Percentiles rank a stretch among this genome's conserved stretches.
These are phyloP conservation scores for Diaporthe longicolla DNA, from an alignment of 2,329 filamentous ascomycete genomes.

Conservation along the genomic window DNA sequence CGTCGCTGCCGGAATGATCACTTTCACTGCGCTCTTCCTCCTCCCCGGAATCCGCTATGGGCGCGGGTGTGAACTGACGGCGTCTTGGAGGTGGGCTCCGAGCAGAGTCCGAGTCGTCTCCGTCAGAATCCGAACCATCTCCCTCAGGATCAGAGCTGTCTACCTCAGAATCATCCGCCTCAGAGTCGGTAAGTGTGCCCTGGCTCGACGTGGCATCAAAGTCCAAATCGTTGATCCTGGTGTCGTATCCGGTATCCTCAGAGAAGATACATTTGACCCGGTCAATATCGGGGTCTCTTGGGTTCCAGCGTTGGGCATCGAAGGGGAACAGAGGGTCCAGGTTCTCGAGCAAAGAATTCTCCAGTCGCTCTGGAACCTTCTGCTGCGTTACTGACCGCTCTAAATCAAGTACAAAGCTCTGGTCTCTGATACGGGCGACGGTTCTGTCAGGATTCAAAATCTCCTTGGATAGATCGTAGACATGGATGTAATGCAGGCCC, in stretches of 20 bases:
- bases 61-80: constrained; percentile 13
- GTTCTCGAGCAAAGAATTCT: neutral
- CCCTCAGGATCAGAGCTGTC: too few relatives aligned
- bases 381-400: neutral
- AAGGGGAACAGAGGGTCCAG: neutral
- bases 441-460: neutral
- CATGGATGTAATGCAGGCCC: neutral
- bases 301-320: neutral
- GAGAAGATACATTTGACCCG: neutral
- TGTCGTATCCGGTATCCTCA: neutral
- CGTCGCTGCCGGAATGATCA: neutral
- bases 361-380: neutral
- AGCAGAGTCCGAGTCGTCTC: neutral
- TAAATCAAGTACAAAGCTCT: neutral
- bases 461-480: neutral
- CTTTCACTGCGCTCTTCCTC: neutral
- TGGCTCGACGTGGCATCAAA: neutral
- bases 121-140: neutral
- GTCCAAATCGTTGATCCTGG: neutral
- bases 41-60: neutral
- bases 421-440: neutral
- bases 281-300: neutral
- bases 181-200: neutral
- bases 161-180: neutral
- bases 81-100: neutral